These are phyloP conservation scores for Polygonum maritimum DNA, from an alignment of 148 eudicot species.

Conservation along the genomic window DNA sequence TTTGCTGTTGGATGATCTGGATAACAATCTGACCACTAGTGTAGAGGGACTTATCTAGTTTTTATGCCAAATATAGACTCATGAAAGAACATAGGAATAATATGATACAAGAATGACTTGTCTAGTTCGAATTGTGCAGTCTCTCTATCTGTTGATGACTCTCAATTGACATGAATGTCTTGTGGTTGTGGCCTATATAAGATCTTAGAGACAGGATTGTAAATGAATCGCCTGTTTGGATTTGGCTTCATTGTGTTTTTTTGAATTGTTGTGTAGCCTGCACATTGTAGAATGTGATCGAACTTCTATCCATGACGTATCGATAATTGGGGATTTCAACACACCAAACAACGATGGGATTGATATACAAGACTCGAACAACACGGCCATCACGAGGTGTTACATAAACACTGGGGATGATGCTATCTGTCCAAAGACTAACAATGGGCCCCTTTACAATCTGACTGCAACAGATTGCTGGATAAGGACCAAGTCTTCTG, in stretches of 20 bases:
- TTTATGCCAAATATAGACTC: not conserved
- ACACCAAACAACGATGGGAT: conserved; percentile 95
- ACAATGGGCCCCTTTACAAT: conserved; percentile 60
- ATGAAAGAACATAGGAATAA: too few relatives aligned
- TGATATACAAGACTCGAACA: conserved; percentile 86
- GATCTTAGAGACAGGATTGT: not conserved
- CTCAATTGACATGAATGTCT: not conserved
- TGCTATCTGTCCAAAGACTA: conserved; percentile 94
- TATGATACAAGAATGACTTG: too few relatives aligned
- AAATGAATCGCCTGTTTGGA: not conserved
- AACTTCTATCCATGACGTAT: conserved; percentile 50
- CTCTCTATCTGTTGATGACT: not conserved
- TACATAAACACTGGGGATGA: conserved; percentile 89
- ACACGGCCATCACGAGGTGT: conserved; percentile 86
- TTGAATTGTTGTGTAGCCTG: conserved; percentile 45
- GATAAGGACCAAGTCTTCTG: conserved; percentile 94
- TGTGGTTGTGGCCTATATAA: not conserved
- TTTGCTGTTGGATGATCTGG: not conserved
- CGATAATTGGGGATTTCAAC: conserved; percentile 77
- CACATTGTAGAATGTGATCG: conserved; percentile 75
- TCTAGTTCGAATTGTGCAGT: not conserved
- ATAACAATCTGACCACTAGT: not conserved
- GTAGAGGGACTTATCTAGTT: not conserved
- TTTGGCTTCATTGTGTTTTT: not conserved
- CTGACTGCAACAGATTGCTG: conserved; percentile 80